Evolutionary conservation across 2,329 filamentous ascomycete genomes (phyloP).

Genomic region (Alternaria dauci): DNA sequence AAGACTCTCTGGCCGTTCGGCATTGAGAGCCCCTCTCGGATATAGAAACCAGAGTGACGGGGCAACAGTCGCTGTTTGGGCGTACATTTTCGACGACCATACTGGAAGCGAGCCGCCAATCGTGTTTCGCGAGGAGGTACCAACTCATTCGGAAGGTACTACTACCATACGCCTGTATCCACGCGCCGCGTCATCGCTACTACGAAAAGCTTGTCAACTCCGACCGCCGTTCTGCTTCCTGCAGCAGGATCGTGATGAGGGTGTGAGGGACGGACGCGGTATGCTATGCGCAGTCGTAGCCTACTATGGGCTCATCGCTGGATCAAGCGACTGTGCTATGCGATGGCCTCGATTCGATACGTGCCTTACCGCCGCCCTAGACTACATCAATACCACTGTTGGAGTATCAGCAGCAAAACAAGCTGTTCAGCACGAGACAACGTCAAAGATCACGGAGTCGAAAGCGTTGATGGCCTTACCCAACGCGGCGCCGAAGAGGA

Average conservation of each 20-base stretch:
- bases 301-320: not conserved
- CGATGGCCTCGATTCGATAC: not conserved
- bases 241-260: not conserved
- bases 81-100: not conserved
- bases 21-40: not conserved
- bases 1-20: not conserved
- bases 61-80: not conserved
- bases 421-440: not conserved
- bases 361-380: not conserved
- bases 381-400: not conserved
- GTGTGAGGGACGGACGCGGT: not conserved
- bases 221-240: not conserved
- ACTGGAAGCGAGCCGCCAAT: not conserved
- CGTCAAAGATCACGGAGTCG: not conserved
- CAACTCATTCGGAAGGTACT: rapidly evolving
- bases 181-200: conserved; percentile 1
- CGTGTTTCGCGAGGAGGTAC: not conserved
- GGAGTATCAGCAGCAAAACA: not conserved
- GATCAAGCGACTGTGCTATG: not conserved
- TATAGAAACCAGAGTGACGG: not conserved
- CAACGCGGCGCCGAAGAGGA: not conserved
- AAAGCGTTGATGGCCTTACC: not conserved
- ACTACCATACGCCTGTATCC: not conserved
- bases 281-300: conserved; percentile 1
- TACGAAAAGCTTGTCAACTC: not conserved